Conservation (phyloP, 768 basidiomycete genomes). For the Tricholoma flavovirens region DNA sequence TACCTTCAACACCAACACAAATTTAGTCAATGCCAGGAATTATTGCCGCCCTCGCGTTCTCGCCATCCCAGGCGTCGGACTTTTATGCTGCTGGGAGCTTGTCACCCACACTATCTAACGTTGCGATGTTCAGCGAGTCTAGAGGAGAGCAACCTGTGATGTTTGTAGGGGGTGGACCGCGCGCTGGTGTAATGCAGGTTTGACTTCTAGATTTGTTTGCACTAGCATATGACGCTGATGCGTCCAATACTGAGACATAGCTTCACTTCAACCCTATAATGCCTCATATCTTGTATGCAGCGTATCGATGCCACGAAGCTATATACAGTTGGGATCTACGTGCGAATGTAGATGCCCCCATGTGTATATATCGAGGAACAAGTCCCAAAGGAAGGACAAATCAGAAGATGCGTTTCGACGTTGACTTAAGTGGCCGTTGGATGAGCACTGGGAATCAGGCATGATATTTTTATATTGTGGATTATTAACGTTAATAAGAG, state of each 20-base stretch:
- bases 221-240: not conserved
- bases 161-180: constrained; percentile 55
- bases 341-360: constrained; percentile 27
- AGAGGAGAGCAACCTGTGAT: constrained; percentile 48
- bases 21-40: constrained; percentile 60
- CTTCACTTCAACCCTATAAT: constrained; percentile 3
- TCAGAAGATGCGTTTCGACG: constrained; percentile 73
- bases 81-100: constrained; percentile 81
- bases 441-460: constrained; percentile 69
- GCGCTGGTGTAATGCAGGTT: constrained; percentile 53
- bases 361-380: constrained; percentile 29
- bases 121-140: constrained; percentile 62
- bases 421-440: constrained; percentile 63
- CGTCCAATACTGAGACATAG: not conserved
- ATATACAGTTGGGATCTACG: constrained; percentile 8
- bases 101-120: constrained; percentile 46
- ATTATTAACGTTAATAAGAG: not conserved
- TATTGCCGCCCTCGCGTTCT: constrained; percentile 79
- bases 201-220: not conserved
- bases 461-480: constrained; percentile 17
- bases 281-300: constrained; percentile 5
- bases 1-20: not conserved
- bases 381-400: constrained; percentile 42
- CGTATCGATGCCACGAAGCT: constrained; percentile 2
- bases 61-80: constrained; percentile 51